phyloP scores from a whole-genome alignment of 495 filamentous ascomycete species.

The Aspergillus cristatus region DNA sequence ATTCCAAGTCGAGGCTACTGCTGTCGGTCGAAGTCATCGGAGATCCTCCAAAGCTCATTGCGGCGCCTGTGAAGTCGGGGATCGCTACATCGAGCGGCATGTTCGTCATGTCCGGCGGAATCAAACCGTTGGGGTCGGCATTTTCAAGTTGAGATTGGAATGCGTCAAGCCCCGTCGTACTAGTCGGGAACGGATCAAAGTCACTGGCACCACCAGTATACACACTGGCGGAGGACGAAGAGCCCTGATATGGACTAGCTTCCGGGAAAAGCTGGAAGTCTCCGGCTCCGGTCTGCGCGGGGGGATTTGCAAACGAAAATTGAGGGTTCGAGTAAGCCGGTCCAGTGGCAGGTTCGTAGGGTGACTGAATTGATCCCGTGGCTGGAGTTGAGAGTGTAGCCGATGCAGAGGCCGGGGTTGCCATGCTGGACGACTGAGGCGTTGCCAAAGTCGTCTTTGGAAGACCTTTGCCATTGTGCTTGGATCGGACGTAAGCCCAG shows the following conservation, averaged over 20 bases:
- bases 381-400: slow-evolving; percentile 23
- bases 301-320: slow-evolving; percentile 27
- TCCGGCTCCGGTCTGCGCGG: slow-evolving; percentile 8
- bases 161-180: slow-evolving; percentile 35
- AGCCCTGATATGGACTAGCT: slow-evolving; percentile 6
- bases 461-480: slow-evolving; percentile 69
- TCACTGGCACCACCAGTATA: slow-evolving; percentile 4
- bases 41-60: slow-evolving; percentile 15
- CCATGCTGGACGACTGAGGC: slow-evolving; percentile 47
- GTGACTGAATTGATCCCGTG: slow-evolving; percentile 20
- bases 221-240: slow-evolving; percentile 4
- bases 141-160: slow-evolving; percentile 40
- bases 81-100: slow-evolving; percentile 20
- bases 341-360: slow-evolving; percentile 4
- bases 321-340: no score
- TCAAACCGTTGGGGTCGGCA: slow-evolving; percentile 39
- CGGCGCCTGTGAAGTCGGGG: slow-evolving; percentile 13
- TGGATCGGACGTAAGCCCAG: slow-evolving; percentile 82
- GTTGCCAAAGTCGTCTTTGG: slow-evolving; percentile 28
- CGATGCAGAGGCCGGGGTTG: slow-evolving; percentile 41
- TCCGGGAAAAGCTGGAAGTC: slow-evolving; percentile 22
- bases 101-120: slow-evolving; percentile 18
- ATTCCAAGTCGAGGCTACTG: slow-evolving; percentile 24
- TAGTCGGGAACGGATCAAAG: slow-evolving; percentile 15
- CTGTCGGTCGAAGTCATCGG: slow-evolving; percentile 17